Percentiles rank a stretch among this genome's conserved stretches.
phyloP scores from a whole-genome alignment of 257 asterid species.

The Verbena officinalis region DNA sequence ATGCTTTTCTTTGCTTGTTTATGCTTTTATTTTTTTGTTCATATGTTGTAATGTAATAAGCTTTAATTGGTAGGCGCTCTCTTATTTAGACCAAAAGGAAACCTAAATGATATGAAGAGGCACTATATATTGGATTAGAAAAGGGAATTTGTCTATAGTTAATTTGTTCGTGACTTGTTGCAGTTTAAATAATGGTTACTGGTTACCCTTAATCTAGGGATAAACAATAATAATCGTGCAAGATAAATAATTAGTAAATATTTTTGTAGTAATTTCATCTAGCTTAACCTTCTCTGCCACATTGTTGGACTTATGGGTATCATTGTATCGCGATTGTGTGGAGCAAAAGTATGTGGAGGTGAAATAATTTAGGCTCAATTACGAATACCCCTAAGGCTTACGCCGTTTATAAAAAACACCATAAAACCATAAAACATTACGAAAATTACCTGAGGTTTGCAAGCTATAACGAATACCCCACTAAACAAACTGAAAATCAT shows the following conservation, averaged over 20 bases:
- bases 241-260: background rate
- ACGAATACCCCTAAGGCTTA: no score
- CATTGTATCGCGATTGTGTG: no score
- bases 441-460: no score
- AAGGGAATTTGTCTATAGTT: background rate
- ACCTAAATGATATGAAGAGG: background rate
- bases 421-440: no score
- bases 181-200: conserved; percentile 5
- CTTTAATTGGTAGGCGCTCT: background rate
- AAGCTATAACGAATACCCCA: no score
- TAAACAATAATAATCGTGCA: no score
- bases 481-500: no score
- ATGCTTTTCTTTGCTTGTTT: conserved; percentile 21
- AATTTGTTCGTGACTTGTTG: background rate
- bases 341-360: no score
- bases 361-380: no score
- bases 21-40: conserved; percentile 15
- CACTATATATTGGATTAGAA: background rate
- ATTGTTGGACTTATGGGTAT: background rate
- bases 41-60: background rate
- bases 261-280: background rate
- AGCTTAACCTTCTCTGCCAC: background rate
- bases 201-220: no score
- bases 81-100: conserved; percentile 2
- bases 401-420: no score